These are phyloP conservation scores for Gonapodya prolifera DNA, from an alignment of 192 early-diverging fungal genomes.

Conservation along the genomic window DNA sequence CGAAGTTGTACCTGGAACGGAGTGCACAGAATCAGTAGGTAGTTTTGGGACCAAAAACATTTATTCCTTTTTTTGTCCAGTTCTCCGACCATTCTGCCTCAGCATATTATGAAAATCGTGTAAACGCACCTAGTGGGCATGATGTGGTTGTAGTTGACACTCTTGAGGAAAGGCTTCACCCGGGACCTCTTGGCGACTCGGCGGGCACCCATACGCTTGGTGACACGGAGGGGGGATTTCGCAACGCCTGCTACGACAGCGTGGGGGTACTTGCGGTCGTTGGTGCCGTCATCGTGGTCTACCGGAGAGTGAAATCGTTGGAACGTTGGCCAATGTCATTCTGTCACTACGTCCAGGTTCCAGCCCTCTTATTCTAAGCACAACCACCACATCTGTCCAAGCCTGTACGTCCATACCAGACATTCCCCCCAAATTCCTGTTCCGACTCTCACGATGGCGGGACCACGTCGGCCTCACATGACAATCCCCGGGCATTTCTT, in stretches of 20 bases:
- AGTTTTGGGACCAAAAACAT: conserved; percentile 67
- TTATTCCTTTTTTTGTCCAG: conserved; percentile 8
- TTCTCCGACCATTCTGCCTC: not conserved
- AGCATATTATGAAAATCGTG: not conserved
- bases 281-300: conserved; percentile 91
- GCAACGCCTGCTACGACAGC: conserved; percentile 97
- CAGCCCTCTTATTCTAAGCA: not conserved
- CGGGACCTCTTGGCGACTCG: conserved; percentile 89
- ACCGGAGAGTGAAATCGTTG: conserved; percentile 10
- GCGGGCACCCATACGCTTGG: conserved; percentile 88
- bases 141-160: conserved; percentile 98
- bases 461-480: no score
- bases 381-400: no score
- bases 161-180: conserved; percentile 99
- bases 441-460: no score
- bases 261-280: conserved; percentile 92
- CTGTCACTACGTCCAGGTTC: conserved; percentile 18
- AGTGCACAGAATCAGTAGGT: conserved; percentile 79
- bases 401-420: no score
- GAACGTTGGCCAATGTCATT: conserved; percentile 5
- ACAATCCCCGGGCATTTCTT: no score
- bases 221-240: conserved; percentile 95
- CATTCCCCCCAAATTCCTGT: no score
- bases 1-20: conserved; percentile 26
- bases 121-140: conserved; percentile 91